Evolutionary conservation across 768 basidiomycete genomes (phyloP).

Genomic region (Boletus vermiculosoides): DNA sequence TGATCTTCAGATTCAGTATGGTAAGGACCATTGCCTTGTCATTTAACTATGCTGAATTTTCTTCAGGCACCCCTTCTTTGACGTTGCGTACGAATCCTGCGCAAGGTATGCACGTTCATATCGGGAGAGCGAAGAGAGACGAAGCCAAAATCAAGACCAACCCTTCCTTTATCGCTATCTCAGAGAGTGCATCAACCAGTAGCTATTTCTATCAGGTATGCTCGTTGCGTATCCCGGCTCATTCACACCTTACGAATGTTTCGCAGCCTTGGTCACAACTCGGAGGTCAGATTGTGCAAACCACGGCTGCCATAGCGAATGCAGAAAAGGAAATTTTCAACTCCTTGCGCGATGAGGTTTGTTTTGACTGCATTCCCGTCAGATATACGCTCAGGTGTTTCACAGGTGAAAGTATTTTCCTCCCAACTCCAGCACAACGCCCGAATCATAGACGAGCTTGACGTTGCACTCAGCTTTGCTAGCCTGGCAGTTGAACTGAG

Average conservation of each 20-base stretch:
- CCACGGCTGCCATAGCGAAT: conserved; percentile 45
- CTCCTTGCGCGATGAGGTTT: conserved; percentile 62
- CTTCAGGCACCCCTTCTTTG: conserved; percentile 65
- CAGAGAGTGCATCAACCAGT: conserved; percentile 64
- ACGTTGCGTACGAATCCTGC: conserved; percentile 66
- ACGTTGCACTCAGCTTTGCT: conserved; percentile 80
- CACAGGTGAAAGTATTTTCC: conserved; percentile 62
- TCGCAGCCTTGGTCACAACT: conserved; percentile 71
- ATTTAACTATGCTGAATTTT: conserved; percentile 9
- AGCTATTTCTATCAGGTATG: conserved; percentile 65
- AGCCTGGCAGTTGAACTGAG: conserved; percentile 74
- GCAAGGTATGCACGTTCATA: conserved; percentile 75
- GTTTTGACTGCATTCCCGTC: background rate
- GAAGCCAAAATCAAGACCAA: conserved; percentile 46
- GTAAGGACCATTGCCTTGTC: conserved; percentile 35
- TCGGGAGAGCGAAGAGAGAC: conserved; percentile 64
- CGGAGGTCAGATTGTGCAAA: conserved; percentile 65
- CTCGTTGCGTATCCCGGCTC: background rate
- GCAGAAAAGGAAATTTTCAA: conserved; percentile 78
- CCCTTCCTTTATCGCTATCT: conserved; percentile 53
- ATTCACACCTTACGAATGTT: background rate
- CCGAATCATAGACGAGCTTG: conserved; percentile 80
- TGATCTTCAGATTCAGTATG: conserved; percentile 50
- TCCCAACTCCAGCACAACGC: conserved; percentile 68
- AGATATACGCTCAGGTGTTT: conserved; percentile 1